Conservation (phyloP, 805 yeast genomes). For the Yarrowia porcina region DNA sequence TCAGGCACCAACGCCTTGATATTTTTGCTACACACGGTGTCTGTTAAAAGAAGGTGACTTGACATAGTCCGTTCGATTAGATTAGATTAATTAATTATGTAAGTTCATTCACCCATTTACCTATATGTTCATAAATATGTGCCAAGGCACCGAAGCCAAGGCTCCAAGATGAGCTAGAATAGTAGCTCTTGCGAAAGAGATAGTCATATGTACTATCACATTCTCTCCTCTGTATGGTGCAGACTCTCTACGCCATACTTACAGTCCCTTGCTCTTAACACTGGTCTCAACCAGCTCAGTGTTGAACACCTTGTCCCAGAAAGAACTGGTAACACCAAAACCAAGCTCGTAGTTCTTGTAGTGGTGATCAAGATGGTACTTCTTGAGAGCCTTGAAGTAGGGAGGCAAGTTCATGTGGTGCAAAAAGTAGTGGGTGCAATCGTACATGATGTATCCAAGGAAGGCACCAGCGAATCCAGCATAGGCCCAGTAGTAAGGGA, state of each 20-base stretch:
- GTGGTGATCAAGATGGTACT: slow-evolving; percentile 94
- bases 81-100: slow-evolving; percentile 8
- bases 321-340: slow-evolving; percentile 89
- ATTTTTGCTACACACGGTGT: too few species aligned
- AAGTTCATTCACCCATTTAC: slow-evolving; percentile 2
- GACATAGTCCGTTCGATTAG: too few species aligned
- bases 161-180: too few species aligned
- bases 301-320: slow-evolving; percentile 91
- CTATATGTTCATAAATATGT: slow-evolving; percentile 17
- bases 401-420: slow-evolving; percentile 85
- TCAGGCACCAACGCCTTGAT: too few species aligned
- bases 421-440: slow-evolving; percentile 87
- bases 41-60: too few species aligned
- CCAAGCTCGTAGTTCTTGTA: slow-evolving; percentile 96
- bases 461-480: slow-evolving; percentile 95
- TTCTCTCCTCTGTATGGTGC: too few species aligned
- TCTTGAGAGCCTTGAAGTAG: slow-evolving; percentile 73
- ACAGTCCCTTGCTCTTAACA: slow-evolving; percentile 16
- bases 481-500: slow-evolving; percentile 83
- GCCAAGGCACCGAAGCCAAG: not conserved
- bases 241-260: not conserved
- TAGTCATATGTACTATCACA: too few species aligned
- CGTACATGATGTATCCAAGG: slow-evolving; percentile 89
- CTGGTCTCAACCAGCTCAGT: slow-evolving; percentile 57
- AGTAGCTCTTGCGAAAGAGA: too few species aligned